Conservation (phyloP, 768 basidiomycete genomes). For the Leucocoprinus leucothites region DNA sequence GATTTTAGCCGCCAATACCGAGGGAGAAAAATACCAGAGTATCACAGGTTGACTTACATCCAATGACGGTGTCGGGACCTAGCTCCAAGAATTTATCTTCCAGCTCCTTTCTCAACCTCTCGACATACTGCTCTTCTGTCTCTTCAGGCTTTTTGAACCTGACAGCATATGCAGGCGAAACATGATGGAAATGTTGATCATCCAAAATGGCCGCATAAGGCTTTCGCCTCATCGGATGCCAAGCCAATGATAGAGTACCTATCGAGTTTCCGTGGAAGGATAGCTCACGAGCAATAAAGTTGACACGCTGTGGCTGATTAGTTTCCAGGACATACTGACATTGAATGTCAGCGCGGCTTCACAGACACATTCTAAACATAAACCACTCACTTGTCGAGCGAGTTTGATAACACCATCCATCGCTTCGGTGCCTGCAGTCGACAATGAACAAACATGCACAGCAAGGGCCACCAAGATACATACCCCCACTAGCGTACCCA, state of each 20-base stretch:
- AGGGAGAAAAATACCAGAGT: slow-evolving; percentile 10
- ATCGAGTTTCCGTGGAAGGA: slow-evolving; percentile 88
- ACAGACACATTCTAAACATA: no score
- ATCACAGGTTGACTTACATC: slow-evolving; percentile 46
- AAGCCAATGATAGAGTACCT: slow-evolving; percentile 62
- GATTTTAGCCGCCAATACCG: neutral
- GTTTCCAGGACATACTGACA: slow-evolving; percentile 67
- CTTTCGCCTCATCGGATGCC: slow-evolving; percentile 63
- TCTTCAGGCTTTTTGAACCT: slow-evolving; percentile 73
- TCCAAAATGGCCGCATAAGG: slow-evolving; percentile 70
- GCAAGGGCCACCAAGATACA: slow-evolving; percentile 14
- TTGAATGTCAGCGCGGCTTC: neutral
- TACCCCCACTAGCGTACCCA: slow-evolving; percentile 77
- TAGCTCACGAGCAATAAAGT: slow-evolving; percentile 75
- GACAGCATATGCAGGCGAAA: slow-evolving; percentile 83
- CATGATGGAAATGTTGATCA: slow-evolving; percentile 70
- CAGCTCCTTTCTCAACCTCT: slow-evolving; percentile 72
- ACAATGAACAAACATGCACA: neutral
- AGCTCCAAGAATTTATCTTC: slow-evolving; percentile 83
- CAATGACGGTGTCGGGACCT: slow-evolving; percentile 80
- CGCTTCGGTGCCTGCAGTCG: slow-evolving; percentile 70
- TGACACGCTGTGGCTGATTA: slow-evolving; percentile 64
- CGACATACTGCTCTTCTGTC: slow-evolving; percentile 76
- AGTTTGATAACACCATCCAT: slow-evolving; percentile 88
- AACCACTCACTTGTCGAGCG: slow-evolving; percentile 58